Base-by-base conservation (phyloP, 208 protist genomes). In the Phytomonas sp. region DNA sequence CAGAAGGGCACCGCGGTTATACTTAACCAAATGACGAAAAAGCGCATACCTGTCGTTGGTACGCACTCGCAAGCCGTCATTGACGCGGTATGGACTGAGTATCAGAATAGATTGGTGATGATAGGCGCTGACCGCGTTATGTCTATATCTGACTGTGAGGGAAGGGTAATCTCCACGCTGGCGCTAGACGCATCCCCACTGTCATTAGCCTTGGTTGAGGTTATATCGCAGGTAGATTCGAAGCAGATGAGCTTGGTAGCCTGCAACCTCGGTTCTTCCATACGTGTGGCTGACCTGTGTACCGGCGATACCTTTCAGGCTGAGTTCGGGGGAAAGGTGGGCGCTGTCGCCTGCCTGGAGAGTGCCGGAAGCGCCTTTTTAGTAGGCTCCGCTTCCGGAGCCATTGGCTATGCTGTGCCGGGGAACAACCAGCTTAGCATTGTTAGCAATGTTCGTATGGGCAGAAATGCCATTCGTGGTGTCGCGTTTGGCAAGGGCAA, bases 21-120 rank as follows among this genome's bases (percentile, higher is more conserved):
- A 17, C 98, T 97, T 80, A 97, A 98, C 81, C 88, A 91, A 33
- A 81, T 85, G 30, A 98, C 88, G n/a, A 68, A 78, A n/a, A 88
- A 92, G 37, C 95, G 98, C 65, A 78, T 89, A 9, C 87, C 97
- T 0, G 77, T 98, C 23, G 62, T 88, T 5, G 92, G 87, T 43
- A 96, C 91, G 33, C 95, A 98, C 81, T 79, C 86, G 23, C 87
- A 97, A 74, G 67, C 62, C 20, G 98, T 99, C 69, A 76, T 92
- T 43, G 91, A 80, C 66, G 95, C 83, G 7, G 76, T 79, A 17
- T 99, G 98, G 97, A 84, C 73, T 9, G 63, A 60, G 17, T 74
- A 75, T 61, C 67, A 84, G 32, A 95, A 91, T 68, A 36, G 82
- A 20, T 80, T 98, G 5, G 86, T 97, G 0, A 76, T 98, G 43